Evolutionary conservation across 2,329 filamentous ascomycete genomes (phyloP), one percentile per base, ranked within the genome.

Genomic region (Pseudogymnoascus sp.): DNA sequence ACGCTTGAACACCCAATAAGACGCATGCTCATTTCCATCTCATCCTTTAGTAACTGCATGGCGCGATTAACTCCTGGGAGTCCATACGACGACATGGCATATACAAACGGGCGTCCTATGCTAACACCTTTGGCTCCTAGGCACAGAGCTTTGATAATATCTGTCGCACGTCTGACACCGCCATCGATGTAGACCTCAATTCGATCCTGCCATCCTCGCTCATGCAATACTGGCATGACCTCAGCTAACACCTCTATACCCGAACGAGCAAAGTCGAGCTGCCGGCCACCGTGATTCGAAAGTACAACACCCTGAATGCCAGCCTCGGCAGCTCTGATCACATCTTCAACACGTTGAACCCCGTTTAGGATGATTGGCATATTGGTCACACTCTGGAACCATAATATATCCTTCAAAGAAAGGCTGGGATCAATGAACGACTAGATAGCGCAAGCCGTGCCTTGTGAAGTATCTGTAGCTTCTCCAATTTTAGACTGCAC

Each of bases 11-110:
- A 90, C 8, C 94, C 94, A 69, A 99, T 91, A 66, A 99, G 79
- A 5, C 94, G 85, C 94, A 99, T 97, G 73, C 93, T 94, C 93
- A 97, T 97, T 79, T 95, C 92, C 84, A 99, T 90, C 82, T 99
- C 94, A 72, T 97, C 94, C 78, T 90, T 91, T 69, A 96, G 82
- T 64, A 96, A 78, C 76, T 92, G 89, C 89, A 97, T 96, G 31
- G 94, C 94, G 35, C 91, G 84, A 72, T 95, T 90, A 18, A 97
- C 93, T 67, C 94, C 94, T 2, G 87, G 81, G 65, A 91, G 78
- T 1, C 94, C 94, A 71, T 97, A 97, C 7, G 91, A 86, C 66
- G 88, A 90, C 93, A 99, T 97, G 71, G 94, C 93, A 73, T 92
- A 99, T 65, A 99, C 77, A 80, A 99, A 97, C 23, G 94, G 94